Evolutionary conservation across 164 flowering plant species (phyloP).

Genomic region (Aristolochia fimbriata): DNA sequence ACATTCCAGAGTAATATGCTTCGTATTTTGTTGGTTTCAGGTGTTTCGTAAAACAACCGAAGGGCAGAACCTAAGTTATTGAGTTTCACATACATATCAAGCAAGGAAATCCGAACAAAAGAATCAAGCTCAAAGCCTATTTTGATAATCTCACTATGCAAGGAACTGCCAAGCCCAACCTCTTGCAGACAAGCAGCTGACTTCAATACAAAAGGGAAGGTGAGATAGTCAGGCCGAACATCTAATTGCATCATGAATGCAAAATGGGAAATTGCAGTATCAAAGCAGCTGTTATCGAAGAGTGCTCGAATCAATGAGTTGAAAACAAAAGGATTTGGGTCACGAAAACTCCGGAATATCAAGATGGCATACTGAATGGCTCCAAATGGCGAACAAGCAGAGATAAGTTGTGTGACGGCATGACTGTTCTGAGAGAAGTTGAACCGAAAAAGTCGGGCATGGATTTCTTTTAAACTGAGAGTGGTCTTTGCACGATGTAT

Average conservation of each 20-base stretch:
- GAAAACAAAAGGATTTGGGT: conserved; percentile 24
- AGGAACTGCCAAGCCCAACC: conserved; percentile 12
- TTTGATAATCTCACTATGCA: conserved; percentile 27
- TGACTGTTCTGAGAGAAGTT: conserved; percentile 17
- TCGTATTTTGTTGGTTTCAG: conserved; percentile 21
- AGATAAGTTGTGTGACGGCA: conserved; percentile 31
- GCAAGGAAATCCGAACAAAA: conserved; percentile 40
- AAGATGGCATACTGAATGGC: conserved; percentile 24
- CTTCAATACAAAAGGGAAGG: conserved; percentile 39
- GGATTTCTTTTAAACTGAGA: conserved; percentile 35
- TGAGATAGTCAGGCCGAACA: conserved; percentile 30
- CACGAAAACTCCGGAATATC: conserved; percentile 15
- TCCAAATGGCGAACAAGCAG: conserved; percentile 23
- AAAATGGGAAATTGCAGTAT: conserved; percentile 19
- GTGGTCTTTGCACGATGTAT: conserved; percentile 14
- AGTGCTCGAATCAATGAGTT: conserved; percentile 40
- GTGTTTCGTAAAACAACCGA: conserved; percentile 43
- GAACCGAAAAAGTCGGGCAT: conserved; percentile 28
- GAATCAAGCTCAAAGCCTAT: conserved; percentile 32
- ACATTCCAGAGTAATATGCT: conserved; percentile 47
- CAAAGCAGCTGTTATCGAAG: conserved; percentile 19
- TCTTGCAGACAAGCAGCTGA: conserved; percentile 22
- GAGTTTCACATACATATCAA: conserved; percentile 41
- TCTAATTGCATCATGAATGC: conserved; percentile 20
- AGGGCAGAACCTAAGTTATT: conserved; percentile 18